Base-by-base conservation (phyloP, 208 protist species). In the Wallacemonas sp. region DNA sequence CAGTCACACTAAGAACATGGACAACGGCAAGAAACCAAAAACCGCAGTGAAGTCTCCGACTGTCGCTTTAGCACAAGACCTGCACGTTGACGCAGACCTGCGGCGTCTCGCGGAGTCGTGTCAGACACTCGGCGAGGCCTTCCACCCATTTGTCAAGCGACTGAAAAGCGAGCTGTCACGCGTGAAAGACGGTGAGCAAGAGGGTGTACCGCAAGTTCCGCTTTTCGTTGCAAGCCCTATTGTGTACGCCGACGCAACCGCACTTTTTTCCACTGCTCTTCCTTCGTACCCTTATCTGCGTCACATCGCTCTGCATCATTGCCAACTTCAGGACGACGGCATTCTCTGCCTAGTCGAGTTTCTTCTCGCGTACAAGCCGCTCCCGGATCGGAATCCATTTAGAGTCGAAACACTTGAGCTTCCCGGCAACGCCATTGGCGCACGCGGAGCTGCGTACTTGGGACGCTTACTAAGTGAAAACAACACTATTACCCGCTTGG, bases 111-210 rank as follows among this genome's bases (percentile, higher is more conserved):
- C 68, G 21, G 84, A 96, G 34, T 63, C 78, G 1, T 89, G 79
- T 72, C 46, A 60, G 30, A 48, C 30, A 21, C 64, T 94, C 13
- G 78, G 83, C 19, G 82, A 85, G 9, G 72, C 68, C 13, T 75
- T 91, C 21, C 59, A 59, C 13, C 83, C 83, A 1, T 94, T 96
- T 61, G 67, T 76, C 42, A 94, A 82, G 66, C 77, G 87, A 1
- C 38, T 91, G 4, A 91, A 85, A 57, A 52, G 63, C 6, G 88
- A 96, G 67, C 52, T 89, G 5, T 61, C 64, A 13, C 78, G 85
- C 9, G 81, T 92, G n/a, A 92, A 89, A 65, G 87, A 96, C 17
- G 91, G 83, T 3, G 85, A 93, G 6, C 87, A 89, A 42, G 60
- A 71, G 5, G 83, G 83, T 24, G 60, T 93, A 13, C 91, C 91